A percentile compares a stretch with the other conserved stretches of the same genome.
phyloP scores from a whole-genome alignment of 768 basidiomycete genomes.

The Russula sp. region DNA sequence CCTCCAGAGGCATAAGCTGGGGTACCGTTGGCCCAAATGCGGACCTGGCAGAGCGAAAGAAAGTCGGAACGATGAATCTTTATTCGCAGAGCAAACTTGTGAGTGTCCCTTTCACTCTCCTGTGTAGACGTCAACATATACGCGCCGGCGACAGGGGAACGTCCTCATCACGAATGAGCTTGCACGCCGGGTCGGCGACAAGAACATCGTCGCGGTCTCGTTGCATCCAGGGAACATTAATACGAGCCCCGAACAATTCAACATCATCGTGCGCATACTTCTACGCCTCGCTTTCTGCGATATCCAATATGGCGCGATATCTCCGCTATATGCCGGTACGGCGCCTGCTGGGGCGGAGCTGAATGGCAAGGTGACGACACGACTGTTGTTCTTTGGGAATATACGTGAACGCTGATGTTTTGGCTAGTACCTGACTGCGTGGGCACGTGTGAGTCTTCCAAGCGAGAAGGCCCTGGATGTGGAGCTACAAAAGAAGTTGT shows the following conservation, averaged over 20 bases:
- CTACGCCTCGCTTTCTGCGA: neutral
- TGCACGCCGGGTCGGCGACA: neutral
- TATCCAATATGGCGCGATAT: neutral
- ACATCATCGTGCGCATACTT: neutral
- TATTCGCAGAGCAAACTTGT: conserved; percentile 1
- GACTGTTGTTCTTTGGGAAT: neutral
- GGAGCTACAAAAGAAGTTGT: neutral
- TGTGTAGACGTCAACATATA: neutral
- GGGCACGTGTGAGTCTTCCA: neutral
- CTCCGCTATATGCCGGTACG: neutral
- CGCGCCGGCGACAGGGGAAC: neutral
- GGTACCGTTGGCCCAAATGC: neutral
- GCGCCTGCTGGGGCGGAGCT: neutral
- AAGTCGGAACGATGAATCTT: neutral
- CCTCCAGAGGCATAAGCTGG: neutral
- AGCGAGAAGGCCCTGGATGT: neutral
- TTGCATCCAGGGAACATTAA: neutral
- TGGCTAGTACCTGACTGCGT: neutral
- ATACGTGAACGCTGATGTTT: neutral
- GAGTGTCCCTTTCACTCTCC: neutral
- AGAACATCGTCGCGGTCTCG: neutral
- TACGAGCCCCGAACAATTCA: neutral
- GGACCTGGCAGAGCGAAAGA: neutral
- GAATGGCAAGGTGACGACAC: neutral
- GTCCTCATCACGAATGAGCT: neutral